Base-by-base conservation (phyloP, 2,329 filamentous ascomycete species). In the Colletotrichum coccodes region DNA sequence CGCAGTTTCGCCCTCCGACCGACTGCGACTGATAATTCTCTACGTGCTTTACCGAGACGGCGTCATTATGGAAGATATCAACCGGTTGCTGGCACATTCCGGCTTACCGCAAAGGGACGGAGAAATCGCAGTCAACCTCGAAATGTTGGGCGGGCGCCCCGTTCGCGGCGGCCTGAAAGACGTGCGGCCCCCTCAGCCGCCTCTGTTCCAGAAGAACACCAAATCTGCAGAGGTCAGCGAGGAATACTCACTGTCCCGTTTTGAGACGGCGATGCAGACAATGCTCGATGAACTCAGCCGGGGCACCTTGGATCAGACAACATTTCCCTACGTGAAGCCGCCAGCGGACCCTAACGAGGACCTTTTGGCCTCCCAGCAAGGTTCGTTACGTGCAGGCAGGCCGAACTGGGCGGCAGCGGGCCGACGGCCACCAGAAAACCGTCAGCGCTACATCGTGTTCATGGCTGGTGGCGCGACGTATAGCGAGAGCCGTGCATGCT, bases 391-490 rank as follows among this genome's bases (percentile, higher is more conserved):
- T 66, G 93, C 94, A 11, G 94, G 94, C 18, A 97, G 97, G 75
- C 96, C 95, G 2, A 97, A 95, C 47, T 99, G 96, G 96, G 96
- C 96, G 2, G 93, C 94, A 60, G 91, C 93, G 11, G 91, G 94
- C 49, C 87, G 92, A 52, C 88, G 90, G 84, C 68, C 89, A 86
- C 69, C 79, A 2, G 95, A 98, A 77, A 97, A 95, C 72, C 90
- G 92, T 60, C 96, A 99, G 78, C 90, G 96, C 60, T 87, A 98
- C 61, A 93, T 99, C 68, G 91, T 98, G 18, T 98, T 97, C 78
- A 92, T 98, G 87, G 96, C 95, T 1, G 96, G 96, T 54, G 96
- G 96, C 50, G 96, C 96, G 23, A 98, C 96, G 0, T 97, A 95
- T 78, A 94, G 94, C 6, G 96, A 99, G 81, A 88, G 93, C 36